phyloP scores from a whole-genome alignment of 2,329 filamentous ascomycete species.

The Paraconiothyrium sp. region DNA sequence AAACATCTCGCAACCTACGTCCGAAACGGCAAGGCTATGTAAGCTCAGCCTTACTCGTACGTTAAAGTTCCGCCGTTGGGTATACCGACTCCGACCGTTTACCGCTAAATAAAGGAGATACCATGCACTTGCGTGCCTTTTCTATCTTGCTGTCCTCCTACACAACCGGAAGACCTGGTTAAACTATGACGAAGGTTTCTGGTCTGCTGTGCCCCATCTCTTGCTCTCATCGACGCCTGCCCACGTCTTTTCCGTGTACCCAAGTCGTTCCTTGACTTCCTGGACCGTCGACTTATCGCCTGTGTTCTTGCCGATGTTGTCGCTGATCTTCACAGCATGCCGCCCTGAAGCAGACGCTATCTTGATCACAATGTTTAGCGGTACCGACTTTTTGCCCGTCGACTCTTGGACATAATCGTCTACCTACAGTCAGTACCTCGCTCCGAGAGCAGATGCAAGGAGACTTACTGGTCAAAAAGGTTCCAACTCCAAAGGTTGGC shows the following conservation, averaged over 20 bases:
- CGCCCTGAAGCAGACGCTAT: constrained; percentile 83
- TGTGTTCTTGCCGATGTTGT: constrained; percentile 92
- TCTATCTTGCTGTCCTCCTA: constrained; percentile 1
- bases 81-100: constrained; percentile 12
- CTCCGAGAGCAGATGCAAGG: not conserved
- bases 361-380: constrained; percentile 98
- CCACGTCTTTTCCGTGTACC: constrained; percentile 88
- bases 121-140: not conserved
- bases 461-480: constrained; percentile 81
- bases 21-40: constrained; percentile 4
- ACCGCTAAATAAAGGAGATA: constrained; percentile 4
- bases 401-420: constrained; percentile 83
- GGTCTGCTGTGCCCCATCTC: constrained; percentile 72
- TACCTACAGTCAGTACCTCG: constrained; percentile 35
- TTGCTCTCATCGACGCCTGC: constrained; percentile 82
- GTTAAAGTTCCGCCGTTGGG: constrained; percentile 1
- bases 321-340: constrained; percentile 89
- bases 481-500: constrained; percentile 92
- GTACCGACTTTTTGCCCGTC: constrained; percentile 83
- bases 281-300: constrained; percentile 82
- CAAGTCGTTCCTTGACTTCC: constrained; percentile 83
- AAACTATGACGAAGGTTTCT: constrained; percentile 30
- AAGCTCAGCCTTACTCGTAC: constrained; percentile 14
- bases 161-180: not conserved
- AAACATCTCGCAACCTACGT: constrained; percentile 5